Conservation (phyloP, 352 stramenopile genomes). For the Phytophthora aleatoria region DNA sequence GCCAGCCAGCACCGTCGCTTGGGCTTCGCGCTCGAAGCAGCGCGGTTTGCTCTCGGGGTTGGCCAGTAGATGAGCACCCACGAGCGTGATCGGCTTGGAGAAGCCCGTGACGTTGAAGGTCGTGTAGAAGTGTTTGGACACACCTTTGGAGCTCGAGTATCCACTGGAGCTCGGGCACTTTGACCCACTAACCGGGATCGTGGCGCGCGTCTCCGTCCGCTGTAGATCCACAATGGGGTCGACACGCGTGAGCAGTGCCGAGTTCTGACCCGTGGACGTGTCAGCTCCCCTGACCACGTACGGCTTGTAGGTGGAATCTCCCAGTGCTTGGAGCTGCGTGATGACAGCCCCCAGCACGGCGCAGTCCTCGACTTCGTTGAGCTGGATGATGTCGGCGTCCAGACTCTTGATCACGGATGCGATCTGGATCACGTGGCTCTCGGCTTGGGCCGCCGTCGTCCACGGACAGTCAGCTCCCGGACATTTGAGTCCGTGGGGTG, state of each 20-base stretch:
- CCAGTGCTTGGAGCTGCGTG: constrained; percentile 45
- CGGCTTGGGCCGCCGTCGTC: constrained; percentile 41
- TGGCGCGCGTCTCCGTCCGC: constrained; percentile 38
- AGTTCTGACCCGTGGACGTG: constrained; percentile 73
- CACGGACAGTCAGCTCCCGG: constrained; percentile 60
- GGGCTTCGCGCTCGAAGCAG: constrained; percentile 66
- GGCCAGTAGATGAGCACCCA: constrained; percentile 68
- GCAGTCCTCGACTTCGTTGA: constrained; percentile 73
- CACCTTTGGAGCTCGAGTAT: constrained; percentile 49
- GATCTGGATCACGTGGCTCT: constrained; percentile 58
- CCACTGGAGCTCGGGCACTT: constrained; percentile 50
- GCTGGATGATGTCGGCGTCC: constrained; percentile 68
- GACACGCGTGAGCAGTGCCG: constrained; percentile 63
- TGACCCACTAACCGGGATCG: constrained; percentile 56
- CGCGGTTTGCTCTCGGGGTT: constrained; percentile 59
- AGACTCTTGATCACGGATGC: constrained; percentile 54
- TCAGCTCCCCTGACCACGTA: constrained; percentile 66
- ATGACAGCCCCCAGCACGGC: constrained; percentile 57
- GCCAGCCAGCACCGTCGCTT: constrained; percentile 56
- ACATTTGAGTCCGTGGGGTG: constrained; percentile 45
- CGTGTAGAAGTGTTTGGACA: constrained; percentile 79
- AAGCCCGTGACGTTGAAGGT: constrained; percentile 68
- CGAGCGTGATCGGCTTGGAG: constrained; percentile 67
- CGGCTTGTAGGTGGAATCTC: constrained; percentile 62
- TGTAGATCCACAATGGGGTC: constrained; percentile 57